Base-by-base conservation (phyloP, 139 green algal species). In the Ostreobium quekettii region DNA sequence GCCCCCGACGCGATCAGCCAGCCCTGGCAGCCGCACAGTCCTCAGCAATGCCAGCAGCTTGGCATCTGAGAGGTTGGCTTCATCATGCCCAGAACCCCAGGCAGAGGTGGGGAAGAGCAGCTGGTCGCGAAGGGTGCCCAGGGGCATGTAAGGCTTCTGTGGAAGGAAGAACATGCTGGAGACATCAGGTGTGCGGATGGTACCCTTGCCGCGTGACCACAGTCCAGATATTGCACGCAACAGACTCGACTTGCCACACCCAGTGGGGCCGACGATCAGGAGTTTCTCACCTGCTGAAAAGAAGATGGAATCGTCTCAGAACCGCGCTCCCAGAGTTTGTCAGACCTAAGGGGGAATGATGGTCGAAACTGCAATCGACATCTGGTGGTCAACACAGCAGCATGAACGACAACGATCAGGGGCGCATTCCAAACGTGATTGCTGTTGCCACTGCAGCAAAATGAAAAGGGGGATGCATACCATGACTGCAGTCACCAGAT, bases 121-220 rank as follows among this genome's bases (percentile, higher is more conserved):
- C 76, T 97, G 91, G 28, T 87, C 62, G 1, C 88, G 77, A 31
- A 97, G 78, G 22, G 42, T 86, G 22, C 91, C 91, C 0, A 96
- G 74, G 0, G 89, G 82, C 88, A 95, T 95, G 82, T 90, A 97
- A 30, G 91, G 87, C 67, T 88, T 87, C 75, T 97, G 91, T 0
- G 91, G 91, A 57, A 97, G 74, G 73, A 97, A 96, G 67, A 97
- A 92, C 28, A 79, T 74, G 8, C 66, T 22, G 0, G 58, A 31
- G 4, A 26, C 5, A 8, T 60, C 42, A 5, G 80, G 80, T 11
- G 77, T 63, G 28, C 59, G 37, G 32, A 94, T 80, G 4, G 48
- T 72, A 33, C 89, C 89, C 22, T 29, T 64, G 32, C 89, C 88
- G n/a, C 48, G 64, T 2, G 47, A 74, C 92, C 92, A 98, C n/a